phyloP scores from a whole-genome alignment of 495 filamentous ascomycete genomes.

The Staphylotrichum tortipilum region DNA sequence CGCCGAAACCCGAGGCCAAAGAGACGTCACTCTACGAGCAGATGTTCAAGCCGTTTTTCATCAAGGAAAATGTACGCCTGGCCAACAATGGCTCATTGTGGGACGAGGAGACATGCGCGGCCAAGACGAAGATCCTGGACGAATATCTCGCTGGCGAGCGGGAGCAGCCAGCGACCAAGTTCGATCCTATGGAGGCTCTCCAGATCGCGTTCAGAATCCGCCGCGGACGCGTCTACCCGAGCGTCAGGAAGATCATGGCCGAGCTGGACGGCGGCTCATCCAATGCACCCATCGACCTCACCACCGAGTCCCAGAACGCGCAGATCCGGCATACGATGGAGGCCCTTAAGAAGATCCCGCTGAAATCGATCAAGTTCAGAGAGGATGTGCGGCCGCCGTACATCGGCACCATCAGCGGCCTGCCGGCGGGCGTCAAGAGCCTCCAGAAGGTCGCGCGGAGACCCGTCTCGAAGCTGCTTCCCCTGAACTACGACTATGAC shows the following conservation, averaged over 20 bases:
- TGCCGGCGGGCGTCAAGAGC: slow-evolving; percentile 33
- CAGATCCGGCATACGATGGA: slow-evolving; percentile 37
- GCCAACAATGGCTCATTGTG: slow-evolving; percentile 44
- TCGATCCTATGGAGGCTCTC: slow-evolving; percentile 52
- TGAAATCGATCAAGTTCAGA: slow-evolving; percentile 73
- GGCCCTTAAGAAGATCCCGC: slow-evolving; percentile 53
- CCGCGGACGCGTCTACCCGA: slow-evolving; percentile 43
- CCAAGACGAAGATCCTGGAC: slow-evolving; percentile 43
- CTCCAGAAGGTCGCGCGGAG: slow-evolving; percentile 57
- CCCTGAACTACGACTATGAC: slow-evolving; percentile 88
- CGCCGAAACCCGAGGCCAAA: slow-evolving; percentile 20
- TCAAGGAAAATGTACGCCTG: slow-evolving; percentile 56
- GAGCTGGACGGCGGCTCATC: slow-evolving; percentile 16
- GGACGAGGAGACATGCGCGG: slow-evolving; percentile 47
- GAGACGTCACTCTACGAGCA: slow-evolving; percentile 56
- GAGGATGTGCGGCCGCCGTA: slow-evolving; percentile 91
- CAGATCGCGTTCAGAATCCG: slow-evolving; percentile 46
- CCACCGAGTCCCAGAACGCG: slow-evolving; percentile 38
- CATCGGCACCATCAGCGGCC: slow-evolving; percentile 68
- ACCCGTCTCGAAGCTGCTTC: slow-evolving; percentile 57
- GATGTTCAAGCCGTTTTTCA: slow-evolving; percentile 68
- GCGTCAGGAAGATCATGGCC: slow-evolving; percentile 61
- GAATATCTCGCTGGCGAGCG: slow-evolving; percentile 33
- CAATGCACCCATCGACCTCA: slow-evolving; percentile 18
- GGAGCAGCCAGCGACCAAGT: slow-evolving; percentile 25